Conservation (phyloP, 805 yeast genomes). For the Saturnispora quitensis region DNA sequence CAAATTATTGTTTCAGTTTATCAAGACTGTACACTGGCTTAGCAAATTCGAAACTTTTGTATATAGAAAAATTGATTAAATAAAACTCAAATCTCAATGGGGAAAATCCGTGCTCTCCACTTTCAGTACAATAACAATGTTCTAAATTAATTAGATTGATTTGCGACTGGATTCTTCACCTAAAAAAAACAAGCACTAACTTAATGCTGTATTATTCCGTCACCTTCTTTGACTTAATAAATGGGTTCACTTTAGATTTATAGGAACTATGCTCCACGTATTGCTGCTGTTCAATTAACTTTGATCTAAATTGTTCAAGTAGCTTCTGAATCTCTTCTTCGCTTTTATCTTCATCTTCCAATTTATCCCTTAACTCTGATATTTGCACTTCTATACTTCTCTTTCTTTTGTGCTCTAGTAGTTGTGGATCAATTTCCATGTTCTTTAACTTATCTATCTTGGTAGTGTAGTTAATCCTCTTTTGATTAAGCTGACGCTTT, state of each 20-base stretch:
- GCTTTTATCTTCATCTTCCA: slow-evolving; percentile 37
- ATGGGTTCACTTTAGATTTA: slow-evolving; percentile 16
- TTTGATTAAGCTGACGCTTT: slow-evolving; percentile 25
- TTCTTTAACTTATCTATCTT: slow-evolving; percentile 6
- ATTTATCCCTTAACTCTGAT: slow-evolving; percentile 39
- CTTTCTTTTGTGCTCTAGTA: slow-evolving; percentile 29
- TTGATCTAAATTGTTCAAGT: slow-evolving; percentile 23
- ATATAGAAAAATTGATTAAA: too few species aligned
- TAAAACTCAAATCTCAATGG: too few species aligned
- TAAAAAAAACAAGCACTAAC: too few species aligned
- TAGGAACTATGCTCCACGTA: slow-evolving; percentile 4
- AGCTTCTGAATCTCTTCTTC: slow-evolving; percentile 30
- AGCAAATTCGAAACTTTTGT: too few species aligned
- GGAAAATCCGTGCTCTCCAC: too few species aligned
- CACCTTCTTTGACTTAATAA: neutral
- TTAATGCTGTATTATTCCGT: neutral
- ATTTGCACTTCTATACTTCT: slow-evolving; percentile 38
- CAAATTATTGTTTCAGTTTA: too few species aligned
- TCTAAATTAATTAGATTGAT: too few species aligned
- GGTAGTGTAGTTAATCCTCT: slow-evolving; percentile 11
- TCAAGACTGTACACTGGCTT: too few species aligned
- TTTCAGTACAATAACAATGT: too few species aligned
- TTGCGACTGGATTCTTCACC: too few species aligned
- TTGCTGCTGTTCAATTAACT: neutral
- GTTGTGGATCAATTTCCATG: slow-evolving; percentile 19